A percentile compares a stretch with the other conserved stretches of the same genome.
phyloP scores from a whole-genome alignment of 306 rosid genomes.

The Adenanthera pavonina region DNA sequence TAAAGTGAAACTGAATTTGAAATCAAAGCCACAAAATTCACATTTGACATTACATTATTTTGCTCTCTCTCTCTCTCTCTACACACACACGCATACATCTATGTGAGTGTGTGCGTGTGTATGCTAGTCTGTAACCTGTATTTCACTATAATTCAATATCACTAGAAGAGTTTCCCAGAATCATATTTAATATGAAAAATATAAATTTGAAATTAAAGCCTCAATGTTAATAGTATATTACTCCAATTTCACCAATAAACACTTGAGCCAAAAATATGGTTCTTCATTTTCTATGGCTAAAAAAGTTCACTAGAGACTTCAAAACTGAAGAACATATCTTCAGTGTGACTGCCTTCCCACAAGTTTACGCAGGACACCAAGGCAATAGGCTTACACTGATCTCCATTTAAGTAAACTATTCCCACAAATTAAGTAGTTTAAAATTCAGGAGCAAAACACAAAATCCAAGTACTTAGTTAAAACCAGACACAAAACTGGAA shows the following conservation, averaged over 20 bases:
- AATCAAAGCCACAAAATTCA: slow-evolving; percentile 11
- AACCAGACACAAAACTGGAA: slow-evolving; percentile 3
- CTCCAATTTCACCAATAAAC: slow-evolving; percentile 6
- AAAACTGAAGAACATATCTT: slow-evolving; percentile 19
- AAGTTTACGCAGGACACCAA: slow-evolving; percentile 25
- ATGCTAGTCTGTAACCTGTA: slow-evolving; percentile 10
- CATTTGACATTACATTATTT: neutral
- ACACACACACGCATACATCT: neutral
- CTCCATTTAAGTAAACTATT: slow-evolving; percentile 25
- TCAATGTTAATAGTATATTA: neutral
- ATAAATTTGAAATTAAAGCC: slow-evolving; percentile 16
- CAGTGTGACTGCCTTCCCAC: slow-evolving; percentile 10
- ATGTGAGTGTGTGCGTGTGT: neutral
- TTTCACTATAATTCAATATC: slow-evolving; percentile 15
- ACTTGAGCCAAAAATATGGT: slow-evolving; percentile 15
- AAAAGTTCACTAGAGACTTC: slow-evolving; percentile 20
- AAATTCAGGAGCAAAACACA: slow-evolving; percentile 27
- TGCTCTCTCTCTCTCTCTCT: no score
- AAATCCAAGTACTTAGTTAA: slow-evolving; percentile 21
- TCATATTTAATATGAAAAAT: slow-evolving; percentile 22
- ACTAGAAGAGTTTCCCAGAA: neutral
- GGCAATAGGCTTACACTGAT: slow-evolving; percentile 5
- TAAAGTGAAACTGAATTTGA: slow-evolving; percentile 9
- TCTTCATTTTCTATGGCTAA: slow-evolving; percentile 18
- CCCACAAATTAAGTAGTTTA: slow-evolving; percentile 13